These are phyloP conservation scores for Hypoxylon sp. DNA, from an alignment of 2,329 filamentous ascomycete genomes.

Conservation along the genomic window DNA sequence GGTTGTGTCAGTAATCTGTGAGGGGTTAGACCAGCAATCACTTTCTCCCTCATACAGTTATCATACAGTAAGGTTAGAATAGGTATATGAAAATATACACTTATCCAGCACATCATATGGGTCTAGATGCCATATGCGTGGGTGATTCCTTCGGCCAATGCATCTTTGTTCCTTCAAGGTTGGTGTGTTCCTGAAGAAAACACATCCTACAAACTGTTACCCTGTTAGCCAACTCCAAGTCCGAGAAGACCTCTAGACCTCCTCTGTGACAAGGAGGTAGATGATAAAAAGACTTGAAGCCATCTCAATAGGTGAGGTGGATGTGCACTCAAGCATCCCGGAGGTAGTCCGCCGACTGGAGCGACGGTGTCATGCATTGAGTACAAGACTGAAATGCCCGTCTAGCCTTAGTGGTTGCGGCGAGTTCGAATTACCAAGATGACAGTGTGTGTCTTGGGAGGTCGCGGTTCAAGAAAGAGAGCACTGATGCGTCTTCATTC, in stretches of 20 bases:
- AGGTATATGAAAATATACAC: background rate
- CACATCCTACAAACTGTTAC: background rate
- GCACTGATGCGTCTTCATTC: background rate
- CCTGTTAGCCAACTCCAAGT: background rate
- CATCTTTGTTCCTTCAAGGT: background rate
- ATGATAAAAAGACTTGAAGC: background rate
- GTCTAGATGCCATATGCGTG: background rate
- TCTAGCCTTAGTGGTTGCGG: background rate
- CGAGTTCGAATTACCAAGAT: background rate
- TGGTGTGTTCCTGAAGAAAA: background rate
- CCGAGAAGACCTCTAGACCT: background rate
- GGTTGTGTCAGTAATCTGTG: background rate
- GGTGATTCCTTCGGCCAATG: background rate
- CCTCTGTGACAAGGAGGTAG: too few species aligned
- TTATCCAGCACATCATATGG: background rate
- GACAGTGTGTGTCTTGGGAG: background rate
- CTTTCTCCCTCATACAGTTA: background rate
- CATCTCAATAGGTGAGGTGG: background rate
- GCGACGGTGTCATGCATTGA: background rate
- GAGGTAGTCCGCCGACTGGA: background rate
- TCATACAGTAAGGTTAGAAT: too few species aligned
- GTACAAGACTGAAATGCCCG: background rate
- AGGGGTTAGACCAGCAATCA: conserved; percentile 17
- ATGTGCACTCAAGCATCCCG: background rate
- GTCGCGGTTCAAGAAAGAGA: background rate